Evolutionary conservation across 306 rosid species (phyloP).

Genomic region (Begonia loranthoides): DNA sequence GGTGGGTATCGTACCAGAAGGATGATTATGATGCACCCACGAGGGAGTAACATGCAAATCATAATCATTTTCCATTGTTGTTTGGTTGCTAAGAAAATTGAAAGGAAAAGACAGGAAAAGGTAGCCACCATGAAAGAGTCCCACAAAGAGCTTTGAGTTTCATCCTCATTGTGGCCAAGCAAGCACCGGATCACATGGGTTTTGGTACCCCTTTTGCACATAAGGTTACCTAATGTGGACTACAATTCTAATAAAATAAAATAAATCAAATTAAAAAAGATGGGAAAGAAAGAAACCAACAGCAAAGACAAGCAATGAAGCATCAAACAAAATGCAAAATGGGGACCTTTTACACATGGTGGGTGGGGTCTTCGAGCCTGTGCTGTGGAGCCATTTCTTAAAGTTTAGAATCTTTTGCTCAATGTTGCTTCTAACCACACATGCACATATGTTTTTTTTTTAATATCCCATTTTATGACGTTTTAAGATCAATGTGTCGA

Average conservation of each 20-base stretch:
- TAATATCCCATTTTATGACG: not conserved
- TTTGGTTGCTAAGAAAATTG: conserved; percentile 18
- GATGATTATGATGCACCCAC: conserved; percentile 69
- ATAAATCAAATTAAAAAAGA: conserved; percentile 21
- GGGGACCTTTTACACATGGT: conserved; percentile 96
- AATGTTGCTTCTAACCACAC: conserved; percentile 30
- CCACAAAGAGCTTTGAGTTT: conserved; percentile 30
- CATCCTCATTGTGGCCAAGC: conserved; percentile 43
- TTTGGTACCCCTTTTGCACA: conserved; percentile 34
- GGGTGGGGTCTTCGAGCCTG: conserved; percentile 18
- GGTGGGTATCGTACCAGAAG: conserved; percentile 28
- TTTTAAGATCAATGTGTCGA: not conserved
- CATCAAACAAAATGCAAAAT: conserved; percentile 44
- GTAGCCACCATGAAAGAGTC: conserved; percentile 8
- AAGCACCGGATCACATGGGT: conserved; percentile 81
- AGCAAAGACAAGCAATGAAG: conserved; percentile 47
- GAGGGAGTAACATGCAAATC: conserved; percentile 85
- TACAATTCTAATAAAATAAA: conserved; percentile 13
- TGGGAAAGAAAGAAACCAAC: conserved; percentile 43
- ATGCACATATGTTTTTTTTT: not conserved
- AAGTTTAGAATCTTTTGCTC: conserved; percentile 45
- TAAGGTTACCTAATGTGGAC: conserved; percentile 51
- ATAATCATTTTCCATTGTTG: conserved; percentile 26
- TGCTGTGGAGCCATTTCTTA: conserved; percentile 51
- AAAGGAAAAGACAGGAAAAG: not conserved